Evolutionary conservation across 2,329 filamentous ascomycete species (phyloP).

Genomic region (Amylocarpus encephaloides): DNA sequence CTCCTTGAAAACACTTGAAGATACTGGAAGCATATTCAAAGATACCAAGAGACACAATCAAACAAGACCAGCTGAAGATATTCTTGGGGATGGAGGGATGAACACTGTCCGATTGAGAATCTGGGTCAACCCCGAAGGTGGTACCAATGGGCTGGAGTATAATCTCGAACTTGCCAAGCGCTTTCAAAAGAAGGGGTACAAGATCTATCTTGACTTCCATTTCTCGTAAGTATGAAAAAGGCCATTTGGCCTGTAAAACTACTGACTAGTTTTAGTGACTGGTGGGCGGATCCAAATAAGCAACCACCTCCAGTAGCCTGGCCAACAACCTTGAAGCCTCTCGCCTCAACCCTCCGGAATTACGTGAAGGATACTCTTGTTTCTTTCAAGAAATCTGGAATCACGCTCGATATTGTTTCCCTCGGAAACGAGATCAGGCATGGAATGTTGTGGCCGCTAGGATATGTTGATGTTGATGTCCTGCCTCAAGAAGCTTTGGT

Average conservation of each 20-base stretch:
- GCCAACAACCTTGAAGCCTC: slow-evolving; percentile 50
- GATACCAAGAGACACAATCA: slow-evolving; percentile 32
- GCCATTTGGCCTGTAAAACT: background rate
- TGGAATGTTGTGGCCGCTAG: slow-evolving; percentile 61
- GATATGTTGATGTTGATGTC: slow-evolving; percentile 40
- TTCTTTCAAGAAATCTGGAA: slow-evolving; percentile 48
- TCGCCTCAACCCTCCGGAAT: slow-evolving; percentile 57
- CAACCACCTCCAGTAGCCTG: slow-evolving; percentile 59
- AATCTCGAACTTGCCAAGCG: slow-evolving; percentile 59
- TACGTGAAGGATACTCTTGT: slow-evolving; percentile 60
- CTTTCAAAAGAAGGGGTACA: slow-evolving; percentile 54
- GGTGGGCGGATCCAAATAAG: slow-evolving; percentile 62
- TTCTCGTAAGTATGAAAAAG: slow-evolving; percentile 33
- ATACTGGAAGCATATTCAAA: slow-evolving; percentile 33
- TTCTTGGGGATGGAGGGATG: slow-evolving; percentile 55
- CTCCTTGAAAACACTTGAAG: slow-evolving; percentile 33
- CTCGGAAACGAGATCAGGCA: slow-evolving; percentile 70
- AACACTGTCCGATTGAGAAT: slow-evolving; percentile 64
- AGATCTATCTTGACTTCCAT: slow-evolving; percentile 55
- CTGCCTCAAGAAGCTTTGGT: slow-evolving; percentile 29
- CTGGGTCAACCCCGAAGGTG: slow-evolving; percentile 62
- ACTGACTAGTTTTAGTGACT: slow-evolving; percentile 45
- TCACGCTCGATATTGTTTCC: slow-evolving; percentile 55
- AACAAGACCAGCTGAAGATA: slow-evolving; percentile 50
- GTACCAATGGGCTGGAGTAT: slow-evolving; percentile 62